A percentile compares a stretch with the other conserved stretches of the same genome.
Evolutionary conservation across 2,329 filamentous ascomycete species (phyloP).

Genomic region (Cladorrhinum sp.): DNA sequence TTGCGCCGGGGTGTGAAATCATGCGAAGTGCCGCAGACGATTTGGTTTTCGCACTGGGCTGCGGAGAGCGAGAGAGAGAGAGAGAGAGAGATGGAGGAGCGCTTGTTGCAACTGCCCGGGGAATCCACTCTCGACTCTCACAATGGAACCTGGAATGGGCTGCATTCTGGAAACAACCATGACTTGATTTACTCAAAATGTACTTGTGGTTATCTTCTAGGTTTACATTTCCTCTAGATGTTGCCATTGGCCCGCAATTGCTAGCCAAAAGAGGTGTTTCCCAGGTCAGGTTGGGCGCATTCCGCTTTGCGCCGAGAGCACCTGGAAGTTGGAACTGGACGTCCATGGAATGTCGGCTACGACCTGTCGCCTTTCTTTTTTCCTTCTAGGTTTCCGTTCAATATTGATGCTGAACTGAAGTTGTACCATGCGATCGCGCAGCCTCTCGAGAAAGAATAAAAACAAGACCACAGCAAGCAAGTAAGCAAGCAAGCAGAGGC

Average conservation of each 20-base stretch:
- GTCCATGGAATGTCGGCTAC: neutral
- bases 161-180: neutral
- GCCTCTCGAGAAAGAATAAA: neutral
- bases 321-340: too few relatives aligned
- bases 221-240: neutral
- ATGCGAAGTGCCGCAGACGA: conserved; percentile 1
- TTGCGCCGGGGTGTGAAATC: conserved; percentile 7
- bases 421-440: conserved; percentile 1
- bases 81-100: too few relatives aligned
- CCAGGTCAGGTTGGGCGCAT: conserved; percentile 1
- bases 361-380: neutral
- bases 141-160: neutral
- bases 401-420: too few relatives aligned
- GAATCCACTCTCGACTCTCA: neutral
- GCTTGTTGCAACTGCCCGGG: neutral
- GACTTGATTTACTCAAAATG: neutral
- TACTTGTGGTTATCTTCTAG: neutral
- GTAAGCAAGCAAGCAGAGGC: neutral
- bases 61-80: too few relatives aligned
- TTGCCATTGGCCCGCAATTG: neutral
- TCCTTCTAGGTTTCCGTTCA: neutral
- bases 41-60: conserved; percentile 5
- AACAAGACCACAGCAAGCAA: neutral
- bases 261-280: neutral
- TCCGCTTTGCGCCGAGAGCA: conserved; percentile 6